phyloP scores from a whole-genome alignment of 768 basidiomycete genomes.

The Lyophyllum semitale region DNA sequence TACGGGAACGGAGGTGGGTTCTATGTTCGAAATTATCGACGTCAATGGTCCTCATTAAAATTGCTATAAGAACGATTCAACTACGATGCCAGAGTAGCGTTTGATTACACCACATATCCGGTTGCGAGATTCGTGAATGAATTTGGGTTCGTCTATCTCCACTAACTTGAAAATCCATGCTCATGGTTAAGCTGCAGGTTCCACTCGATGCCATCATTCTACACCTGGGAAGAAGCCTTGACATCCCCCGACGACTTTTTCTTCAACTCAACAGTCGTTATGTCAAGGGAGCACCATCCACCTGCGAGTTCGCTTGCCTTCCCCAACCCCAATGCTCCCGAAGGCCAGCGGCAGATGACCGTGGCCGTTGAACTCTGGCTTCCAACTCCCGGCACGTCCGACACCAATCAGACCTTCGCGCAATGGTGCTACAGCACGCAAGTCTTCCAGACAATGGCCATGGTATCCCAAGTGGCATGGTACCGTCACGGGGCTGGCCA shows the following conservation, averaged over 20 bases:
- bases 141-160: constrained; percentile 43
- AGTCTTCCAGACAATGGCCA: constrained; percentile 59
- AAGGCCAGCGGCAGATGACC: constrained; percentile 57
- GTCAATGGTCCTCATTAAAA: neutral
- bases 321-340: constrained; percentile 55
- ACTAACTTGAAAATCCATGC: neutral
- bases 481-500: constrained; percentile 61
- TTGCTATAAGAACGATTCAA: constrained; percentile 51
- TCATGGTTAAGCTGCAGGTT: constrained; percentile 34
- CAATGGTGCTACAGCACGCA: constrained; percentile 69
- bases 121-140: constrained; percentile 57
- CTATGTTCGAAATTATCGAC: neutral
- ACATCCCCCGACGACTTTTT: constrained; percentile 49
- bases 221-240: constrained; percentile 60
- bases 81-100: constrained; percentile 53
- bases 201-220: constrained; percentile 66
- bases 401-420: constrained; percentile 59
- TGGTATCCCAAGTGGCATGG: constrained; percentile 60
- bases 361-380: constrained; percentile 55
- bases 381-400: constrained; percentile 47
- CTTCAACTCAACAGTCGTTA: constrained; percentile 59
- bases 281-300: constrained; percentile 58
- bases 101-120: constrained; percentile 56
- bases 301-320: constrained; percentile 52
- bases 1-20: constrained; percentile 55